Percentiles rank a stretch among this genome's conserved stretches.
These are phyloP conservation scores for Zychaea mexicana DNA, from an alignment of 371 early-diverging fungal species.

Conservation along the genomic window DNA sequence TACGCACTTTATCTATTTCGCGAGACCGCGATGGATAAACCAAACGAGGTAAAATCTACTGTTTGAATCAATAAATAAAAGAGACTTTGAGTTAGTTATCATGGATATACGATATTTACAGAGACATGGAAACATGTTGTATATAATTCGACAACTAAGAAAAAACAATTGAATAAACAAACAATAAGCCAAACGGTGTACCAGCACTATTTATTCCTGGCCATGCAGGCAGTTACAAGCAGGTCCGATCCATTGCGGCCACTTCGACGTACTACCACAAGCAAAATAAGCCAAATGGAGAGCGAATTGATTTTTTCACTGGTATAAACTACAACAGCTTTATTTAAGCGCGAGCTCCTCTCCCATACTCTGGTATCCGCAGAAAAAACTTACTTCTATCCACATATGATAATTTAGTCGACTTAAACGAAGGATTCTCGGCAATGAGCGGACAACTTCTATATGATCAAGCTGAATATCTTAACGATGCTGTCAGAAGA, in stretches of 20 bases:
- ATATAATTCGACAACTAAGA: not conserved
- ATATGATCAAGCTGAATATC: slow-evolving; percentile 81
- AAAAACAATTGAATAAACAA: not conserved
- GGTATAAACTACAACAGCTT: slow-evolving; percentile 38
- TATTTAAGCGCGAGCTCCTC: not conserved
- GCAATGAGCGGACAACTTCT: slow-evolving; percentile 83
- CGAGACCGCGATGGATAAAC: slow-evolving; percentile 57
- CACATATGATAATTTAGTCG: slow-evolving; percentile 60
- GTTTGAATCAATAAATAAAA: not conserved
- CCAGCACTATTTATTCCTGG: slow-evolving; percentile 96
- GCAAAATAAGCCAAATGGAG: not conserved
- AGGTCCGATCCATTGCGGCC: slow-evolving; percentile 84
- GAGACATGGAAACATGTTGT: not conserved
- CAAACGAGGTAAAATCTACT: slow-evolving; percentile 20
- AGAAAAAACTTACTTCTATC: too few relatives aligned
- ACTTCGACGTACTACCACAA: slow-evolving; percentile 61
- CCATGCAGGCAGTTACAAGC: slow-evolving; percentile 92
- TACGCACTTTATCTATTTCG: slow-evolving; percentile 79
- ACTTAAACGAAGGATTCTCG: slow-evolving; percentile 90
- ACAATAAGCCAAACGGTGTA: slow-evolving; percentile 50
- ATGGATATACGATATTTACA: not conserved
- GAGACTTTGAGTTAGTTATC: not conserved
- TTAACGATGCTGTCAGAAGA: slow-evolving; percentile 84
- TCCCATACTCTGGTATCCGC: too few relatives aligned
- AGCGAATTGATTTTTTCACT: slow-evolving; percentile 79